Percentiles rank a stretch among this genome's conserved stretches.
These are phyloP conservation scores for Malassezia pachydermatis DNA, from an alignment of 1,284 basidiomycete genomes.

Conservation along the genomic window DNA sequence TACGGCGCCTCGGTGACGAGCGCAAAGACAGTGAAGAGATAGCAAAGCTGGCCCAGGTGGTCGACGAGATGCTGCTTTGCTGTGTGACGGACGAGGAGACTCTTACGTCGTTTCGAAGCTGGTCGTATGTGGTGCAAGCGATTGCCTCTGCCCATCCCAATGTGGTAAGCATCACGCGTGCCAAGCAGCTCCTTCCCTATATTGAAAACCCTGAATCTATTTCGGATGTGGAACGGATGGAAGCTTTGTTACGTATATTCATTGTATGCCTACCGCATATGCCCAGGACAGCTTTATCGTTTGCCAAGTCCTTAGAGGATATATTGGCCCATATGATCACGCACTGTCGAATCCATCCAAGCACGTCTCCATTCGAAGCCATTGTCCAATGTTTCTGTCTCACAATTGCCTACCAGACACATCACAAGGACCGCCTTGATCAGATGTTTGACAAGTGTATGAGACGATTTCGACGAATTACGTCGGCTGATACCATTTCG, in stretches of 20 bases:
- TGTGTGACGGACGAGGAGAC: no score
- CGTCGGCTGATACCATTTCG: no score
- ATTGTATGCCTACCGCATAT: slow-evolving; percentile 70
- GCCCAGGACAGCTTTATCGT: slow-evolving; percentile 56
- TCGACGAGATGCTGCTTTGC: slow-evolving; percentile 67
- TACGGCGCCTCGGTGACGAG: slow-evolving; percentile 53
- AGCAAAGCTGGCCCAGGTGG: slow-evolving; percentile 62
- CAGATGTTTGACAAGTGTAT: slow-evolving; percentile 52
- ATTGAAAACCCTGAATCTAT: slow-evolving; percentile 66
- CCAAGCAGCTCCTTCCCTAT: slow-evolving; percentile 72
- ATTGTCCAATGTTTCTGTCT: slow-evolving; percentile 81
- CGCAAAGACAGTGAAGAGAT: slow-evolving; percentile 51
- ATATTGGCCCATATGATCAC: slow-evolving; percentile 69
- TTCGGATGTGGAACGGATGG: slow-evolving; percentile 61
- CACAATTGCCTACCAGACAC: slow-evolving; percentile 71
- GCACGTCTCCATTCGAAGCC: slow-evolving; percentile 56
- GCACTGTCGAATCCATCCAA: slow-evolving; percentile 53
- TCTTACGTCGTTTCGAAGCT: no score
- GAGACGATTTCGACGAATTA: slow-evolving; percentile 21
- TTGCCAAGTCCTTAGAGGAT: slow-evolving; percentile 67
- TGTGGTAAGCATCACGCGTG: slow-evolving; percentile 67
- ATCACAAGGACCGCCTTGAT: slow-evolving; percentile 67
- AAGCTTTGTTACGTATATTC: slow-evolving; percentile 63
- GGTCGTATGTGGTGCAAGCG: no score
- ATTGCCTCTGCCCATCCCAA: slow-evolving; percentile 71